Base-by-base conservation (phyloP, 306 rosid species). In the Casuarina equisetifolia region DNA sequence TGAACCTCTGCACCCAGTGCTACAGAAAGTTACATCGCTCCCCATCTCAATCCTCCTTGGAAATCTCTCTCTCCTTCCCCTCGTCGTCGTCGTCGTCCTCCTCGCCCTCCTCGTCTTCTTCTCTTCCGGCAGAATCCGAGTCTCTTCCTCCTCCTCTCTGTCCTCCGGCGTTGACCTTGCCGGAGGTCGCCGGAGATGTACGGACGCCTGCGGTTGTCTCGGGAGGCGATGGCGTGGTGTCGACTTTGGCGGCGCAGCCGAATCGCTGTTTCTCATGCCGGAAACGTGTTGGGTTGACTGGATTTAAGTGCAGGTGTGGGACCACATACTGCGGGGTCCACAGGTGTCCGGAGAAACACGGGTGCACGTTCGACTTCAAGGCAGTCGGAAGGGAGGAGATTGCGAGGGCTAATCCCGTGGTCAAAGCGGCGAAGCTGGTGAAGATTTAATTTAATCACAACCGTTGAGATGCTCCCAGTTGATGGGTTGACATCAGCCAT, bases 1-100 rank as follows among this genome's bases (percentile, higher is more conserved):
- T 94, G 98, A 74, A 91, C 71, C 92, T 94, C 86, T 94, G 98
- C 75, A 89, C 98, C 82, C 88, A 94, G 80, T 94, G 98, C 84
- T 92, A 82, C 95, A 44, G 87, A 54, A 95, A 90, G 52, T 46
- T 88, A 50, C 86, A 79, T 52, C 83, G 86, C 64, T 94, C 92
- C 75, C 86, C 96, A 35, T 85, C 93, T 84, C 86, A 90, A 89
- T 85, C 98, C 70, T 88, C 96, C 32, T 88, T 92, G 78, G 85
- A 90, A 82, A 82, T 89, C 67, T 90, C 96, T 63, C 94, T 89
- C 59, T 82, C 92, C 12, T 57, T 85, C 2, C n/a, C 85, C 9
- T 49, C 32, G 32, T 25, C 32, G 32, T 25, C 32, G 32, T 25
- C 32, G 1, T 35, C 1, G 32, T 25, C 87, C n/a, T 35, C 92